A percentile compares a stretch with the other conserved stretches of the same genome.
Conservation (phyloP, 306 rosid species). For the Cercis canadensis region DNA sequence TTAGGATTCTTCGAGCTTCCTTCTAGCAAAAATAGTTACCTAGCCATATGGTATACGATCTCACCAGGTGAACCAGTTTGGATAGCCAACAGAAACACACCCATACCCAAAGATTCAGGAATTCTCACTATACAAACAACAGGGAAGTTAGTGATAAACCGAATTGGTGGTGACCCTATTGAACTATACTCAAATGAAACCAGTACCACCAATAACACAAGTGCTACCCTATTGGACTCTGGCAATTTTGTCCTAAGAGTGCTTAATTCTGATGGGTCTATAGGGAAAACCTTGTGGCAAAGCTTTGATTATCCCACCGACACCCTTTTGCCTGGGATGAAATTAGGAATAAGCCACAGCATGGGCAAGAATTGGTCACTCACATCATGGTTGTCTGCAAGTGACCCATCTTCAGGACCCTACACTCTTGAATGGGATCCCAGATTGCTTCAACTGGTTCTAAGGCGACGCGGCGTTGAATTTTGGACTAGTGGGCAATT, state of each 20-base stretch:
- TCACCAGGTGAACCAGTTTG: too few species aligned
- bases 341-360: not conserved
- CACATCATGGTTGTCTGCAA: not conserved
- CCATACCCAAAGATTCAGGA: too few species aligned
- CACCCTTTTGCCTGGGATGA: slow-evolving; percentile 20
- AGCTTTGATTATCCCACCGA: not conserved
- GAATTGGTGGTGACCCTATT: not conserved
- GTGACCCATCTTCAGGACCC: not conserved
- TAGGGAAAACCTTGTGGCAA: not conserved
- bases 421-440: too few species aligned
- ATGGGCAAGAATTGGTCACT: not conserved
- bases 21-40: too few species aligned
- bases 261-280: not conserved
- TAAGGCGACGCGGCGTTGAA: too few species aligned
- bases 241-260: slow-evolving; percentile 20
- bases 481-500: too few species aligned
- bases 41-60: too few species aligned
- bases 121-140: too few species aligned
- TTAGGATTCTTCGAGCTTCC: too few species aligned
- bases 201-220: too few species aligned
- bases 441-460: too few species aligned
- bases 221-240: slow-evolving; percentile 9
- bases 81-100: too few species aligned
- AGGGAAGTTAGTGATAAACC: not conserved
- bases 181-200: not conserved